Base-by-base conservation (phyloP, 441 rosid species). In the Mallotus repandus region DNA sequence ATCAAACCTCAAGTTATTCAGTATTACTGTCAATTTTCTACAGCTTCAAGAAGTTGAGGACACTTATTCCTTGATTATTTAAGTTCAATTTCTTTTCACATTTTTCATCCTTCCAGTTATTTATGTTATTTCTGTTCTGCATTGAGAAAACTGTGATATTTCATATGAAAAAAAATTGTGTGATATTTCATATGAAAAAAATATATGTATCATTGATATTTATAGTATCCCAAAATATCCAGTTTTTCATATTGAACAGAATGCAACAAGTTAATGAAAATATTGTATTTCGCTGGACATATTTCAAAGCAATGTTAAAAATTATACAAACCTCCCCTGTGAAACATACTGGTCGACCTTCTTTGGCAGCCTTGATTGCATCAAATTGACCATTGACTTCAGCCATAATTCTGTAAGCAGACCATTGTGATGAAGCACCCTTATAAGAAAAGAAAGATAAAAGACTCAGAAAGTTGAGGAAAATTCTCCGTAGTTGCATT, bases 371-470 rank as follows among this genome's bases (percentile, higher is more conserved):
- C 70, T 43, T 81, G 71, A 87, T 46, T 12, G 98, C 96, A 83
- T 93, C 87, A 75, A 88, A 91, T 76, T 83, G 84, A 75, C 64
- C 71, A 58, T 80, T 89, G 65, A 76, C 19, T 22, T 85, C 90
- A 7, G 69, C 88, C 71, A 80, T 78, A 71, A 88, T 35, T 83
- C 89, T 86, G 66, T 89, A 76, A 68, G 99, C 97, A 73, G 97
- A 85, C 98, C 98, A 93, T 65, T 68, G 81, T 54, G 99, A 90
- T 72, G 97, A 82, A 81, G 86, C 90, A 77, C 96, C 97, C 97
- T 95, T 50, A 57, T 5, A 75, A 13, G 65, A 68, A 32, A 52
- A 72, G 12, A 21, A 64, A 60, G 14, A 56, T 70, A 73, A 66
- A 59, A 38, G 22, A 71, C 22, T 43, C 50, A 18, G 48, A 38